These are phyloP conservation scores for Coelastrella sp. DNA, from an alignment of 139 green algal species.

Conservation along the genomic window DNA sequence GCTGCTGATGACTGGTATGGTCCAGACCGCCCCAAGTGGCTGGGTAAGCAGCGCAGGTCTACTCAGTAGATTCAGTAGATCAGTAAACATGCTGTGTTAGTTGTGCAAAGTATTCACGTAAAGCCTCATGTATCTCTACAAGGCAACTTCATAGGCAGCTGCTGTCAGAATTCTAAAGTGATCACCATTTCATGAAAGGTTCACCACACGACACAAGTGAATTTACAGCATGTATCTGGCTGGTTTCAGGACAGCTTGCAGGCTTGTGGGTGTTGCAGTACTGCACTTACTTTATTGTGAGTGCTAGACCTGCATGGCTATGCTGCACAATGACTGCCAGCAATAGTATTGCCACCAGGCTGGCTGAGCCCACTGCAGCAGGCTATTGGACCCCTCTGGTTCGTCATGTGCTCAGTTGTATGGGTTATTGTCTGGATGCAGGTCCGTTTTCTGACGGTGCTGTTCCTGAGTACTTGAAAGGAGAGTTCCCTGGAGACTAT, in stretches of 20 bases:
- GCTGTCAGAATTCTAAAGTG: not conserved
- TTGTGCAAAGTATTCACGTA: not conserved
- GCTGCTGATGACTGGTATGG: slow-evolving; percentile 48
- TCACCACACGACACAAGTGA: not conserved
- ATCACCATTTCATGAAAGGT: too few species aligned
- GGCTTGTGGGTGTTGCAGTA: not conserved
- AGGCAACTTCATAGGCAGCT: not conserved
- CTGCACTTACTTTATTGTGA: not conserved
- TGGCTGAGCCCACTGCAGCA: not conserved
- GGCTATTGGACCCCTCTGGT: not conserved
- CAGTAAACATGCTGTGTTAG: too few species aligned
- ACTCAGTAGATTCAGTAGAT: too few species aligned
- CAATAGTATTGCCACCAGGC: not conserved
- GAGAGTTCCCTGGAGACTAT: slow-evolving; percentile 87
- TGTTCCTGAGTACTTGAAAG: slow-evolving; percentile 84
- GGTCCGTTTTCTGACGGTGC: slow-evolving; percentile 10
- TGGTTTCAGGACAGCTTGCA: not conserved
- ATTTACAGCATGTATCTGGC: not conserved
- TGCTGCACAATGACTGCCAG: not conserved
- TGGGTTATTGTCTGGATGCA: not conserved
- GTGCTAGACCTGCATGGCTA: not conserved
- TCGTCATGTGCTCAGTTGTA: not conserved
- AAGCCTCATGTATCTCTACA: too few species aligned
- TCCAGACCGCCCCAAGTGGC: slow-evolving; percentile 77
- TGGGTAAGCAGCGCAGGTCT: slow-evolving; percentile 56